A percentile compares a stretch with the other conserved stretches of the same genome.
These are phyloP conservation scores for Taxawa tesnikishii DNA, from an alignment of 2,329 filamentous ascomycete genomes.

Conservation along the genomic window DNA sequence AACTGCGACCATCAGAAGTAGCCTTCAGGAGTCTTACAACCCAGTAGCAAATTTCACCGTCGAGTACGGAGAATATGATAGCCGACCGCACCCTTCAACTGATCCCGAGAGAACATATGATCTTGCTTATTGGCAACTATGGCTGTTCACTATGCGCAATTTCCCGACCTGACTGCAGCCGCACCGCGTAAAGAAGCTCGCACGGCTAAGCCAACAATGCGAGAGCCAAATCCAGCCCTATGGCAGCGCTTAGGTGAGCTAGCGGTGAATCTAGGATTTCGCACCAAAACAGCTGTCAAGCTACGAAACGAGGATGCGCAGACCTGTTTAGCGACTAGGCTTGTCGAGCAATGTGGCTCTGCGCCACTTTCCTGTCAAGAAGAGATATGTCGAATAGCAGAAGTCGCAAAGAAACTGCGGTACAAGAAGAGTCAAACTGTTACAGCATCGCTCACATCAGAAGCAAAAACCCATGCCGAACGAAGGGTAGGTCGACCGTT, in stretches of 20 bases:
- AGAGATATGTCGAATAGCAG: background rate
- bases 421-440: background rate
- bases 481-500: background rate
- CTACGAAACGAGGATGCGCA: background rate
- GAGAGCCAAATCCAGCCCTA: background rate
- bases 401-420: background rate
- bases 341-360: background rate
- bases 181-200: constrained; percentile 4
- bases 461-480: background rate
- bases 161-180: constrained; percentile 5
- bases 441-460: background rate
- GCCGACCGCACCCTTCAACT: constrained; percentile 1
- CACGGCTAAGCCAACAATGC: constrained; percentile 1
- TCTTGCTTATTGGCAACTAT: constrained; percentile 6
- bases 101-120: background rate
- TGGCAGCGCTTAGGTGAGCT: constrained; percentile 5
- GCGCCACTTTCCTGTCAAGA: background rate
- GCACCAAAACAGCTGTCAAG: background rate
- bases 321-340: background rate
- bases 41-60: constrained; percentile 1
- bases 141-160: constrained; percentile 8
- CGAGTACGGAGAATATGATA: constrained; percentile 6
- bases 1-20: constrained; percentile 3
- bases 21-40: constrained; percentile 5
- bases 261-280: constrained; percentile 4